Base-by-base conservation (phyloP, 306 rosid species). In the Myrica gale region DNA sequence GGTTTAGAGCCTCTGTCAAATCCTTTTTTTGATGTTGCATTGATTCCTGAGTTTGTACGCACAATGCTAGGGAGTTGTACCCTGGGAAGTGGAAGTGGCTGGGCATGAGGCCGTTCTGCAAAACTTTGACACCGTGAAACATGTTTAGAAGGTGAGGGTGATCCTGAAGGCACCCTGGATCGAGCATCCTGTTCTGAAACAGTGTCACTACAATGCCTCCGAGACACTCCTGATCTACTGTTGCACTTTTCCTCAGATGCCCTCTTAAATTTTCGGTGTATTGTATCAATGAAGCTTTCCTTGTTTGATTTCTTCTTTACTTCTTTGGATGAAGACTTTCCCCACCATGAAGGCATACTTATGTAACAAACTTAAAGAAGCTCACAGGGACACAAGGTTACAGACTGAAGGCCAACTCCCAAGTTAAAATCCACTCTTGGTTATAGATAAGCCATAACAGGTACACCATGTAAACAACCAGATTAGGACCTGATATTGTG, bases 81-180 rank as follows among this genome's bases (percentile, higher is more conserved):
- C 50, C 84, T 84, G 69, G 99, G 99, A 83, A 89, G 98, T 20
- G 99, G 99, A 69, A 96, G 97, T 32, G 97, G 97, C 58, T 92
- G 98, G 81, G 98, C 86, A 84, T 52, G 87, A 73, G 93, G 82
- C 83, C 99, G 89, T 82, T 90, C 98, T 17, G 85, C 87, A 86
- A 95, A 95, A 87, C 99, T 96, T 85, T 92, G 99, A 85, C 96
- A 89, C 83, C 99, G 88, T 47, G 84, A 82, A n/a, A 96, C 99
- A 58, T 81, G 50, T 83, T 87, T 96, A 78, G 96, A 89, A 69
- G 99, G 98, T 6, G 99, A 96, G 71, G 96, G 91, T 8, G 97
- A 93, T 82, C 96, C 86, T 76, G 98, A 89, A 74, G 60, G 45
- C 95, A 96, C 26, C 26, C 70, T 66, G 60, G 97, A 92, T 72